Conservation (phyloP, 116 monocot genomes). For the Trichopus zeylanicus region DNA sequence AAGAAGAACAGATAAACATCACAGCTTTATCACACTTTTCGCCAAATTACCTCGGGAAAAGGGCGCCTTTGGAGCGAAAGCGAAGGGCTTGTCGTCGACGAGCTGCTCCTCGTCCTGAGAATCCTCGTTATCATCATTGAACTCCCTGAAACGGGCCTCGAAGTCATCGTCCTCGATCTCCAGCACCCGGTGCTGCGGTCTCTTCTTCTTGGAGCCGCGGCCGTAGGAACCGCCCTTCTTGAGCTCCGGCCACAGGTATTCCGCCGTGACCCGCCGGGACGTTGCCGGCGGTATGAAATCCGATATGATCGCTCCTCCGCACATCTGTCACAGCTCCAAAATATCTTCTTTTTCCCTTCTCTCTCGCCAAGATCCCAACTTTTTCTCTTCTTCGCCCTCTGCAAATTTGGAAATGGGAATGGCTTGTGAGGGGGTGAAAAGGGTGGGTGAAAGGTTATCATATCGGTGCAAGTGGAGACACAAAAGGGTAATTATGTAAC, state of each 20-base stretch:
- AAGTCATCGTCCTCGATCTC: slow-evolving; percentile 24
- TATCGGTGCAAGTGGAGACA: too few species aligned
- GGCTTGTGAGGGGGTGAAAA: too few species aligned
- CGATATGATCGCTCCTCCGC: slow-evolving; percentile 67
- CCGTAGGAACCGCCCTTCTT: slow-evolving; percentile 5
- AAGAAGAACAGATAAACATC: slow-evolving; percentile 1
- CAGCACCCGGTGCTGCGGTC: neutral
- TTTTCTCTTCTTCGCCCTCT: neutral
- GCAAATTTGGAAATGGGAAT: too few species aligned
- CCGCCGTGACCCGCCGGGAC: slow-evolving; percentile 27
- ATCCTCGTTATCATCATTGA: slow-evolving; percentile 14
- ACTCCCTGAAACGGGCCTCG: slow-evolving; percentile 42
- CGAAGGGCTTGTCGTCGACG: slow-evolving; percentile 28
- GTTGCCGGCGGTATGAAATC: slow-evolving; percentile 24
- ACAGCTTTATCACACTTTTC: neutral
- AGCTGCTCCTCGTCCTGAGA: slow-evolving; percentile 18
- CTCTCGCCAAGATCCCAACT: neutral
- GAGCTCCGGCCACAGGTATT: slow-evolving; percentile 28
- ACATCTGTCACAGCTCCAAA: slow-evolving; percentile 22
- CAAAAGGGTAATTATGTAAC: too few species aligned
- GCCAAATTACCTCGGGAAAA: slow-evolving; percentile 6
- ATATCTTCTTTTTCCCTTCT: too few species aligned
- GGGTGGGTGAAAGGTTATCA: too few species aligned
- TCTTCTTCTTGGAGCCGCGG: slow-evolving; percentile 4
- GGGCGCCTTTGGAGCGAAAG: slow-evolving; percentile 6